Evolutionary conservation across 257 asterid species (phyloP), one percentile per base, ranked within the genome.

Genomic region (Gynochthodes officinalis): DNA sequence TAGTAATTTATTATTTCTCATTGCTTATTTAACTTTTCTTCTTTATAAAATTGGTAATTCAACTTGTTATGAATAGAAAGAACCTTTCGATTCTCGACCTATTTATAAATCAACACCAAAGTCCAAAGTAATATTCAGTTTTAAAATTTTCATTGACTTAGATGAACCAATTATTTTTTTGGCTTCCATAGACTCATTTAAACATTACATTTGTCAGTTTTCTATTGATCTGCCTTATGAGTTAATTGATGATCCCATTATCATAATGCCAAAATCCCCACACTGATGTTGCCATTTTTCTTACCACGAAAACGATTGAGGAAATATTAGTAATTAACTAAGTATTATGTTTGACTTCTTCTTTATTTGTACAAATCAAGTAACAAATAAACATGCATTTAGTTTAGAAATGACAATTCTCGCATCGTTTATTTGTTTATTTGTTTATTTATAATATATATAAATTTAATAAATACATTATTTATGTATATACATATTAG

Each of bases 271-370:
- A 18, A 33, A 2, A 11, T 19, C 16, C 4, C 6, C 18, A 19
- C 6, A 33, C 28, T 35, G 67, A 61, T 61, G 67, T 19, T 61
- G 46, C 48, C 67, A 18, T 61, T 61, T n/a, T 61, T 61, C 46
- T 33, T 32, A 18, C 28, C 46, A 61, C 9, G 67, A 61, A 58
- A 61, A 33, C 18, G 46, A 61, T 61, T 33, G 65, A 32, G 13
- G 42, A 0, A 25, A 57, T 11, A 27, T 7, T 57, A 25, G 15
- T 2, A 12, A 13, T 57, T 57, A 25, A 27, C 11, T 57, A 11
- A 25, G 7, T 57, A 57, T 12, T 13, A 27, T n/a, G n/a, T n/a
- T n/a, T n/a, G n/a, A n/a, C n/a, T 37, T 58, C 4, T 12, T 19
- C 14, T 14, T 58, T 14, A 30, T 27, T 48, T 58, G 11, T 2